Base-by-base conservation (phyloP, 1,284 basidiomycete genomes). In the Papiliotrema laurentii region DNA sequence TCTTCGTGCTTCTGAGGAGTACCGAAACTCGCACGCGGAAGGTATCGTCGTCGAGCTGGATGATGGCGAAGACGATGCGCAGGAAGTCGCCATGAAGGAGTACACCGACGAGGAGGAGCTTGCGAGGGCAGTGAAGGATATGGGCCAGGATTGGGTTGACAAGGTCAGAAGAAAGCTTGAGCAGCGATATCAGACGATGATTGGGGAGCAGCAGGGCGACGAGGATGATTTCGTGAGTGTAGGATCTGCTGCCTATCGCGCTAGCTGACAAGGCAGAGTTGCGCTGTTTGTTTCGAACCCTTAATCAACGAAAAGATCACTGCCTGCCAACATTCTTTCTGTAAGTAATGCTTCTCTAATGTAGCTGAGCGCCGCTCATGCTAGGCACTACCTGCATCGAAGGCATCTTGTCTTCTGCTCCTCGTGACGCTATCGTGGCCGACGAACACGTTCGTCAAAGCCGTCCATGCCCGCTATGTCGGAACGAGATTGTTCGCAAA, bases 391-490 rank as follows among this genome's bases (percentile, higher is more conserved):
- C 14, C 33, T 75, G 73, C 47, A 50, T 75, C 6, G 47, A 59
- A 7, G 65, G 64, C 34, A 51, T 70, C 16, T 64, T 67, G 45
- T 60, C 58, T 21, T 46, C 55, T 33, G 54, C 60, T 3, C 30
- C 58, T 1, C 54, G 53, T 11, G 59, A 64, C 3, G 55, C 59
- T 5, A 45, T 66, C 24, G 53, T 48, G 4, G 66, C 72, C n/a
- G 62, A 61, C 2, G 55, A 68, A 26, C 48, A 59, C 2, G 43
- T 54, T 9, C 43, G 50, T 9, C 63, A 63, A 0, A 55, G 54
- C 28, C 57, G 69, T 35, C 49, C 59, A 2, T 75, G 73, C 48
- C 73, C 73, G 1, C 45, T 70, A 44, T 75, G 73, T 43, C 64
- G 73, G 35, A 43, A 44, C 1, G 45, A 56, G 18, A 58, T 75